Evolutionary conservation across 371 early-diverging fungal genomes (phyloP), one percentile per base, ranked within the genome.

Genomic region (Rhizomucor miehei): DNA sequence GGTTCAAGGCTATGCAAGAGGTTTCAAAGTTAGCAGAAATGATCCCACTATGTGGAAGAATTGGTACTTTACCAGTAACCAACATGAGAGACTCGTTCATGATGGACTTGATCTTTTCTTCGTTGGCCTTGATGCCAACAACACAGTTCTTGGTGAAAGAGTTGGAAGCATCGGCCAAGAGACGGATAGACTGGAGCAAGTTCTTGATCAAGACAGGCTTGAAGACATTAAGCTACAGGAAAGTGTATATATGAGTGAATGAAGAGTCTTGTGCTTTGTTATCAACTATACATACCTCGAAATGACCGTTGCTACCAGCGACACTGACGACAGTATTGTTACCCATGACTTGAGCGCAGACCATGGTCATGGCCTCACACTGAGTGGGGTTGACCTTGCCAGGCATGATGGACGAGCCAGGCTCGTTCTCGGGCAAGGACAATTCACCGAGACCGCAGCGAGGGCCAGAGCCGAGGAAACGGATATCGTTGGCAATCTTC

Each of bases 321-420:
- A 97, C 61, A 14, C 93, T 75, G 51, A 96, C 84, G 34, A 97
- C 85, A 11, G 90, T 88, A 72, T 95, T 81, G 86, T 97, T 97
- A 17, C 98, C 98, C 81, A 97, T 92, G 44, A 96, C 93, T 68
- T 97, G 98, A 40, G 96, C 88, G 71, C 95, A 95, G 23, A 96
- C 92, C 98, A 97, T 97, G 24, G 97, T 97, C 86, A 97, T 82
- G 40, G 98, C 95, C 75, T 97, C 98, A 75, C 95, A 95, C 71
- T 97, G 97, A 23, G 98, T 97, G 43, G 98, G 97, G 71, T 97
- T 97, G 44, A 75, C 75, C 82, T 97, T 97, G 51, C 98, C 98
- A 40, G 97, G 97, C 97, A 97, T 97, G 70, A 97, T 97, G 35
- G 95, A 95, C 36, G 94, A 93, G 48, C 98, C 98, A 40, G 98